A percentile compares a stretch with the other conserved stretches of the same genome.
Evolutionary conservation across 2,329 filamentous ascomycete species (phyloP).

Genomic region (Botryosphaeria dothidea): DNA sequence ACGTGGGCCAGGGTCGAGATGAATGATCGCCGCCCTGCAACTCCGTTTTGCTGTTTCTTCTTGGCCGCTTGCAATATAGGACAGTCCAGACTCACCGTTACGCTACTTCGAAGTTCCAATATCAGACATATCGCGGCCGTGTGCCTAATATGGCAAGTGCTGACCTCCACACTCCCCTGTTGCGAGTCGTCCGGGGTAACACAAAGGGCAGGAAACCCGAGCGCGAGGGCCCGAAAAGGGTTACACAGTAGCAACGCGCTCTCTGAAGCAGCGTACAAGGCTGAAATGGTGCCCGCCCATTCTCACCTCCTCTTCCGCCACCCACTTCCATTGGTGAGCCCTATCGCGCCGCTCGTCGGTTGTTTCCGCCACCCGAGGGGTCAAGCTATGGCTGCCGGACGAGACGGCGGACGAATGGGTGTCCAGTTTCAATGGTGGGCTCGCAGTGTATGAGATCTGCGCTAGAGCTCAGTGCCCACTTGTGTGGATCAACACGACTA

Average conservation of each 20-base stretch:
- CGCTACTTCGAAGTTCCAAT: not conserved
- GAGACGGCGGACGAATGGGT: not conserved
- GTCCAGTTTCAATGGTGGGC: not conserved
- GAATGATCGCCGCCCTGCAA: not conserved
- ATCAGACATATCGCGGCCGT: slow-evolving; percentile 10
- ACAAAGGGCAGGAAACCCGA: slow-evolving; percentile 1
- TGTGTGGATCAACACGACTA: not conserved
- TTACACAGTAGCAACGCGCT: not conserved
- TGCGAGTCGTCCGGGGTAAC: not conserved
- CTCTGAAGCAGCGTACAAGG: slow-evolving; percentile 6
- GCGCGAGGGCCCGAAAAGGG: slow-evolving; percentile 1
- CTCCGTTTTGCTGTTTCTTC: not conserved
- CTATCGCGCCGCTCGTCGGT: not conserved
- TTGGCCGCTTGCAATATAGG: not conserved
- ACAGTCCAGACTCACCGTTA: slow-evolving; percentile 1
- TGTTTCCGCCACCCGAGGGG: not conserved
- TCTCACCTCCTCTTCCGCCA: not conserved
- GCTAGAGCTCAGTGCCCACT: not conserved
- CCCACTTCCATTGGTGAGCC: slow-evolving; percentile 1
- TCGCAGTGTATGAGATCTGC: not conserved
- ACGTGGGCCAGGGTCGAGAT: not conserved
- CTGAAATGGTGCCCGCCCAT: not conserved
- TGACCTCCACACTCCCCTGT: slow-evolving; percentile 5
- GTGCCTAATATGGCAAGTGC: slow-evolving; percentile 7
- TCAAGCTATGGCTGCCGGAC: not conserved